Evolutionary conservation across 257 asterid species (phyloP), one percentile per base, ranked within the genome.

Genomic region (Capsicum chinense): DNA sequence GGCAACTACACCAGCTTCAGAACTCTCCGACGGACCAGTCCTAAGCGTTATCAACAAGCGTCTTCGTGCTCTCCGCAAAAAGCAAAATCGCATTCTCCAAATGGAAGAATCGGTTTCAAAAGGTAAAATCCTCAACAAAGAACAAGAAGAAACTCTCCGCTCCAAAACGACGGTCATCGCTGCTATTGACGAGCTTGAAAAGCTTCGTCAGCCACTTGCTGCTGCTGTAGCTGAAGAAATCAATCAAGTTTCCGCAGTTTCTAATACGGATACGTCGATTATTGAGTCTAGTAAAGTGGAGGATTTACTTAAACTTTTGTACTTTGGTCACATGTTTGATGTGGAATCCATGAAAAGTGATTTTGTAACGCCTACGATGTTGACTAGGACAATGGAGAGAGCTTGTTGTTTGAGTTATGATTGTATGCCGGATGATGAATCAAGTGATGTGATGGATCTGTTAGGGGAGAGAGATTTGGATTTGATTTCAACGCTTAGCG

Each of bases 391-490:
- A 16, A 98, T 91, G 76, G 98, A 95, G 91, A 92, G 98, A 90
- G 92, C 90, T 1, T 93, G 94, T 84, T 94, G 99, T 89, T 88
- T 95, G 84, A 89, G 97, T 1, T 95, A 95, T 56, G 99, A 95
- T 86, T 91, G 90, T 79, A 97, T 95, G 47, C 94, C 98, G 6
- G 98, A 94, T 80, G 99, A 92, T 68, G 98, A 91, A 47, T 81
- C 84, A 1, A 68, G 50, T 26, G 81, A 88, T 10, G 90, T 89
- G 0, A 89, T 89, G 17, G 98, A 91, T 76, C 90, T 91, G 68
- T 85, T 95, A 84, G 92, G 90, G 33, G 98, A 97, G 85, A 73
- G 85, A 84, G 99, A 95, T 83, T 87, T 95, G 93, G 98, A 95
- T 83, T 86, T 92, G 88, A 91, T 95, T 84, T 88, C 98, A 9